Conservation (phyloP, 2,329 filamentous ascomycete species). For the Aspergillus sp. region DNA sequence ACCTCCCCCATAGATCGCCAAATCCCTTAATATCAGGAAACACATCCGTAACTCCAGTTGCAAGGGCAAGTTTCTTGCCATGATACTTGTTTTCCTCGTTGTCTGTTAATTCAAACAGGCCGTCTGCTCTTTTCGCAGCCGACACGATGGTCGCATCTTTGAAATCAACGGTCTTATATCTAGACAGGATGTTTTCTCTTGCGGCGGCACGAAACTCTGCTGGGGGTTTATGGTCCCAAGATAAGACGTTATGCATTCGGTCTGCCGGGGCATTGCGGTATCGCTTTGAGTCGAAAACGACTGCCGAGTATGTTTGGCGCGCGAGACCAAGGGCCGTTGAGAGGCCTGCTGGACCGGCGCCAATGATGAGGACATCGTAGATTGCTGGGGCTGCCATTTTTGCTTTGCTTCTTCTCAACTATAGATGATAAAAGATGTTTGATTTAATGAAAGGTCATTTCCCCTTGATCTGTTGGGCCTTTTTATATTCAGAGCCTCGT, state of each 20-base stretch:
- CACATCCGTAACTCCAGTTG: slow-evolving; percentile 54
- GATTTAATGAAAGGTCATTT: neutral
- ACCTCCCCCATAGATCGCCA: slow-evolving; percentile 53
- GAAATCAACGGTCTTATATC: slow-evolving; percentile 37
- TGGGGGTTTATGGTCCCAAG: slow-evolving; percentile 39
- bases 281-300: slow-evolving; percentile 45
- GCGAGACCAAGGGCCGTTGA: slow-evolving; percentile 35
- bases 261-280: slow-evolving; percentile 46
- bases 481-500: neutral
- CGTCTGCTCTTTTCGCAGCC: slow-evolving; percentile 13
- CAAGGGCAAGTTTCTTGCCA: slow-evolving; percentile 57
- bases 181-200: slow-evolving; percentile 33
- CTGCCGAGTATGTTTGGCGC: slow-evolving; percentile 39
- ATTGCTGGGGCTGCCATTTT: neutral
- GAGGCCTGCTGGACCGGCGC: slow-evolving; percentile 48
- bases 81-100: slow-evolving; percentile 42
- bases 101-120: slow-evolving; percentile 43
- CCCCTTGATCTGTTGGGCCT: neutral
- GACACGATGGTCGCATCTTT: slow-evolving; percentile 1
- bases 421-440: neutral
- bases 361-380: slow-evolving; percentile 30
- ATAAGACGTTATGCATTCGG: slow-evolving; percentile 49
- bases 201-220: slow-evolving; percentile 32
- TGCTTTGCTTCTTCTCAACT: neutral
- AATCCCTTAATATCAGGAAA: slow-evolving; percentile 56